Percentiles rank a stretch among this genome's conserved stretches.
Evolutionary conservation across 805 yeast species (phyloP).

Genomic region (Suhomyces tanzawaensis): DNA sequence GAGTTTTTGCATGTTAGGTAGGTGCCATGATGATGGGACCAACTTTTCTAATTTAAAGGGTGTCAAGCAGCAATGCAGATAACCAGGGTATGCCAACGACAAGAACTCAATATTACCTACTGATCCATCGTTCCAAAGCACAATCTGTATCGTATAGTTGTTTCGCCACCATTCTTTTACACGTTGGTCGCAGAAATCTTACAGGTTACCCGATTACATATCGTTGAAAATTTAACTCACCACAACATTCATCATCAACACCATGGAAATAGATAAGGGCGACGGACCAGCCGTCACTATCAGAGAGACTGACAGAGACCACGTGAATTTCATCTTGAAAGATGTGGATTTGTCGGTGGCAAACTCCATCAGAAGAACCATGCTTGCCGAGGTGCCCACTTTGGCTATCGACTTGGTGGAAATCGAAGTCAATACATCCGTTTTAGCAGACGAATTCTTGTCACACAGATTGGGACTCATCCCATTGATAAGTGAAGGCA

Average conservation of each 20-base stretch:
- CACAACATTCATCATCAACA: slow-evolving; percentile 6
- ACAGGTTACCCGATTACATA: slow-evolving; percentile 2
- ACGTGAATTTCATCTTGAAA: slow-evolving; percentile 83
- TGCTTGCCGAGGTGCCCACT: slow-evolving; percentile 96
- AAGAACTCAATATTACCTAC: too few relatives aligned
- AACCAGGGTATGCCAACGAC: too few relatives aligned
- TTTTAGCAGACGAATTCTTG: slow-evolving; percentile 93
- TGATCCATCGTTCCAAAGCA: too few relatives aligned
- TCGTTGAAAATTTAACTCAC: not conserved
- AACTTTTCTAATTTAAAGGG: too few relatives aligned
- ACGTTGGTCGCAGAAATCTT: not conserved
- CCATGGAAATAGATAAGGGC: slow-evolving; percentile 30
- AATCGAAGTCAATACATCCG: slow-evolving; percentile 88
- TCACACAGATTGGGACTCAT: slow-evolving; percentile 92
- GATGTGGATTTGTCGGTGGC: slow-evolving; percentile 90
- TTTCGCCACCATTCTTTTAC: too few relatives aligned
- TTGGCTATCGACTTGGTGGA: slow-evolving; percentile 95
- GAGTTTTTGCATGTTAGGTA: too few relatives aligned
- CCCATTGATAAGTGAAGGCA: slow-evolving; percentile 82
- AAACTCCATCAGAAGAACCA: slow-evolving; percentile 84
- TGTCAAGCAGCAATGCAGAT: too few relatives aligned
- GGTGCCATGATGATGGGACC: too few relatives aligned
- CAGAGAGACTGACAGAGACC: slow-evolving; percentile 79
- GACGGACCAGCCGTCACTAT: slow-evolving; percentile 82
- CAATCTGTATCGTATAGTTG: too few relatives aligned